Evolutionary conservation across 2,329 filamentous ascomycete species (phyloP), one percentile per base, ranked within the genome.

Genomic region (Thelonectria rubi): DNA sequence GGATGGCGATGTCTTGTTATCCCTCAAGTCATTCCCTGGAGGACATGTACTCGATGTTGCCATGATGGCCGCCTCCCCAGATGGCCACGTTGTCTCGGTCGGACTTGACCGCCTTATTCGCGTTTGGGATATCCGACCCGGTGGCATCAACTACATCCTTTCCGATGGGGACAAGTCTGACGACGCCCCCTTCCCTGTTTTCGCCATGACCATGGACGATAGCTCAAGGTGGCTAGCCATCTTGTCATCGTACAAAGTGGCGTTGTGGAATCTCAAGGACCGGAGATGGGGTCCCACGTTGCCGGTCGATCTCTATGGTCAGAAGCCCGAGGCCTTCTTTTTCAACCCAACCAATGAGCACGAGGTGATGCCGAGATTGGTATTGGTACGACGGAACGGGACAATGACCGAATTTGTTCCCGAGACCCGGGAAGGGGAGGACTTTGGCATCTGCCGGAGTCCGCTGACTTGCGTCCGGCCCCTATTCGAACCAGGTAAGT

Each of bases 41-140:
- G 88, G 88, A 0, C 92, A 94, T 71, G 77, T 79, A 7, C 81
- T 94, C 12, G 91, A 94, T 70, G 82, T 94, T 40, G 86, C 86
- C 12, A 84, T 88, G 72, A 76, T 94, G 62, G 77, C 82, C 5
- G 82, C 88, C 15, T 90, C 86, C 7, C 78, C 83, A 1, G 84
- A 86, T 53, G 90, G 90, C 0, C 82, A 89, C 54, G 76, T 94
- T 20, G 85, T 89, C 5, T 91, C 90, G 2, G 83, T 91, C 39
- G 89, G 88, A 0, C 79, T 94, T 1, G 92, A 94, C 70, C 84
- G 90, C 49, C 80, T 82, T 11, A 87, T 93, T 14, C 83, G 86
- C 15, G 79, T 92, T 1, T 92, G 89, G 88, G 81, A 89, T 69
- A 74, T 88, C 17, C 82, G 81, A n/a, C 76, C 77, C 6, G 77